A percentile compares a stretch with the other conserved stretches of the same genome.
Evolutionary conservation across 2,329 filamentous ascomycete species (phyloP).

Genomic region (Scytalidium sp.): DNA sequence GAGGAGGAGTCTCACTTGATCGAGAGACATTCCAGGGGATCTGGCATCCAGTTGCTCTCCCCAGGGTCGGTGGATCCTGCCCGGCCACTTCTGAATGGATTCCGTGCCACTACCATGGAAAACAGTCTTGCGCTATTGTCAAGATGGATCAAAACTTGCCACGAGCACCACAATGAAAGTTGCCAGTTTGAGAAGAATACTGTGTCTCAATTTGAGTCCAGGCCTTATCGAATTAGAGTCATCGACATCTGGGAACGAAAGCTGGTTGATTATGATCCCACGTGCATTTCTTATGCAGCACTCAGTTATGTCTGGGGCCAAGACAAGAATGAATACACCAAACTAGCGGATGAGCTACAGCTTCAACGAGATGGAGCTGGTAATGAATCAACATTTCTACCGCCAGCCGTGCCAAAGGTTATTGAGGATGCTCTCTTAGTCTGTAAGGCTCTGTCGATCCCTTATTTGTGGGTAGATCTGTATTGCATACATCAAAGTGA

Average conservation of each 20-base stretch:
- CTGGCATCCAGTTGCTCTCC: constrained; percentile 1
- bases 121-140: background rate
- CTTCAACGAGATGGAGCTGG: too few relatives aligned
- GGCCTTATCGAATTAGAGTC: background rate
- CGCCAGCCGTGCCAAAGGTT: background rate
- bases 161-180: background rate
- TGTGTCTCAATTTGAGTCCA: too few relatives aligned
- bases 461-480: constrained; percentile 3
- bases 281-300: background rate
- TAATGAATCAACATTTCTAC: too few relatives aligned
- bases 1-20: background rate
- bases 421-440: constrained; percentile 3
- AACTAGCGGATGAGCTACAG: too few relatives aligned
- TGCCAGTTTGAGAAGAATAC: too few relatives aligned
- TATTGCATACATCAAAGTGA: constrained; percentile 4
- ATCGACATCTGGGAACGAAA: constrained; percentile 4
- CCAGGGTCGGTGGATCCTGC: constrained; percentile 3
- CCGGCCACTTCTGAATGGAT: constrained; percentile 1
- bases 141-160: constrained; percentile 1
- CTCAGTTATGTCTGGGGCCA: background rate
- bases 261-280: background rate
- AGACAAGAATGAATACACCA: too few relatives aligned
- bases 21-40: background rate
- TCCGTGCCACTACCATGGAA: background rate
- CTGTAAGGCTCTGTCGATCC: background rate